Base-by-base conservation (phyloP, 2,329 filamentous ascomycete species). In the Ophiostoma sp. region DNA sequence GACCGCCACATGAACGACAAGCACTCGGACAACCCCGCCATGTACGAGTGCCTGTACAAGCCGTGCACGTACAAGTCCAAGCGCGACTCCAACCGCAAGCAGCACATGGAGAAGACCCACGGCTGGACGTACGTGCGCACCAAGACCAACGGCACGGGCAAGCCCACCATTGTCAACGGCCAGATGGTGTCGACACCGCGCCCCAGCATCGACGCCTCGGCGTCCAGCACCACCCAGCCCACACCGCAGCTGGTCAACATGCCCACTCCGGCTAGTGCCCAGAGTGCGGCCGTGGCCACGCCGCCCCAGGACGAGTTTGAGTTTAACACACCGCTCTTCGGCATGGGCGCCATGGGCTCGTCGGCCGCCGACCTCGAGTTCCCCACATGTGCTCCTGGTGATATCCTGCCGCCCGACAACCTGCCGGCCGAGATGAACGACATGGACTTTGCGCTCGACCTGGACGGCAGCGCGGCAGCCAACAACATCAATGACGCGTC, bases 101-200 rank as follows among this genome's bases (percentile, higher is more conserved):
- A 97, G 79, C 93, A 98, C 80, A 97, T 97, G 93, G 94, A 98
- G 81, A 97, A 97, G 79, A 90, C 92, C 0, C 93, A 98, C 75
- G 89, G 89, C 69, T 97, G 92, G 90, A 83, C 84, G n/a, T 97
- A 97, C 74, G 85, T 93, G 68, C 90, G 94, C 72, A 94, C 92
- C 70, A 97, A 97, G 85, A 93, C 90, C 78, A 97, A 96, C 75
- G 90, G 91, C 76, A 73, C 74, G 49, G 16, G 44, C 36, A 60
- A 44, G 36, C 18, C 58, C 12, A 18, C 9, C 18, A 62, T 49
- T 9, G 38, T 38, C 44, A 36, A 12, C 12, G 63, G 45, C 49
- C 47, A 60, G 42, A 36, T 7, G 7, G 9, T 36, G 44, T 16
- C 18, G 3, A 42, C 49, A 4, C 68, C 66, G 44, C 76, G 68